Percentiles rank a stretch among this genome's conserved stretches.
Evolutionary conservation across 257 asterid species (phyloP).

Genomic region (Vinca minor): DNA sequence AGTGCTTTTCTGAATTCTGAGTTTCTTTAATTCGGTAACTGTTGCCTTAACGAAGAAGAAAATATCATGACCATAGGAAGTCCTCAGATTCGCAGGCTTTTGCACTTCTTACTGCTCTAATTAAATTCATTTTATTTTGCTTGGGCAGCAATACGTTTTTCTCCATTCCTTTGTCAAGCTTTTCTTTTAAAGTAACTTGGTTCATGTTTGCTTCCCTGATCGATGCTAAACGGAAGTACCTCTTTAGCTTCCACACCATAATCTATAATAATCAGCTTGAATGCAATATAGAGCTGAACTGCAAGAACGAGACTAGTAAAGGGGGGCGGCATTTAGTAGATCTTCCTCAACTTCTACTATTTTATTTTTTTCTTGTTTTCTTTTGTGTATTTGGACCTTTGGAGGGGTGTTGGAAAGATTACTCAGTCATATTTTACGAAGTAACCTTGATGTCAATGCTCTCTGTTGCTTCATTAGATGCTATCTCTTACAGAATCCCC

Average conservation of each 20-base stretch:
- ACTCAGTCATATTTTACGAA: neutral
- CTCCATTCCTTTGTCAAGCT: neutral
- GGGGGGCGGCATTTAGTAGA: neutral
- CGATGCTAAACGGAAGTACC: neutral
- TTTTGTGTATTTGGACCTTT: neutral
- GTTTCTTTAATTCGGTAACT: neutral
- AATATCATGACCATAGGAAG: neutral
- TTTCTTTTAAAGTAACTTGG: neutral
- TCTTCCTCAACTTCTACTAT: neutral
- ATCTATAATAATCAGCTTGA: neutral
- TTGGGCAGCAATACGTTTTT: neutral
- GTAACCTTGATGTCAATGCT: neutral
- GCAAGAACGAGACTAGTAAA: neutral
- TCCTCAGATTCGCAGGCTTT: neutral
- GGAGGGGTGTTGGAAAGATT: neutral
- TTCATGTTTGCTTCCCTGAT: neutral
- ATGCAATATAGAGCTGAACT: neutral
- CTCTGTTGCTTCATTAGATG: neutral
- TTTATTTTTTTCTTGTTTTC: neutral
- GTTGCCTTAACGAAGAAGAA: neutral
- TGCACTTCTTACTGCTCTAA: neutral
- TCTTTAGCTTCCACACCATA: neutral
- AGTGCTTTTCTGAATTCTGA: neutral
- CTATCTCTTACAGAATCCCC: neutral
- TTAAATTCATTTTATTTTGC: neutral